Evolutionary conservation across 345 rosid species (phyloP).

Genomic region (Isatis tinctoria): DNA sequence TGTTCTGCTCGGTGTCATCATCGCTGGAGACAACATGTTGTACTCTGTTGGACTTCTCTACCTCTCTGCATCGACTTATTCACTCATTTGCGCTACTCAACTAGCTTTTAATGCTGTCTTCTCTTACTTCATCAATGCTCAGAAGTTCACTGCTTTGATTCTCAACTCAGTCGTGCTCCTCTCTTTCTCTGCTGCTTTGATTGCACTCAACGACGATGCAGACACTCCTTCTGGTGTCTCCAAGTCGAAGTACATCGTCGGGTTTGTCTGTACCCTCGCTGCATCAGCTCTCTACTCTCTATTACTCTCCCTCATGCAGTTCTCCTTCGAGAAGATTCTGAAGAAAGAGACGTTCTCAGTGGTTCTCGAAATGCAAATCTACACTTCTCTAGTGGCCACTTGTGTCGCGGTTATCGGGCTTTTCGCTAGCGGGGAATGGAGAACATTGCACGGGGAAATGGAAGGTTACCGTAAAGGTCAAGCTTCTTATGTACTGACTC

Average conservation of each 20-base stretch:
- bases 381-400: constrained; percentile 42
- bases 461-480: constrained; percentile 34
- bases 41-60: constrained; percentile 76
- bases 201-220: constrained; percentile 63
- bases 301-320: constrained; percentile 76
- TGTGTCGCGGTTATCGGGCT: constrained; percentile 31
- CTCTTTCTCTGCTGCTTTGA: constrained; percentile 69
- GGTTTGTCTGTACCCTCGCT: constrained; percentile 58
- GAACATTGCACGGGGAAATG: constrained; percentile 33
- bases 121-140: constrained; percentile 77
- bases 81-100: constrained; percentile 89
- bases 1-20: constrained; percentile 53
- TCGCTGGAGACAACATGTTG: constrained; percentile 73
- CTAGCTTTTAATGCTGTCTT: constrained; percentile 80
- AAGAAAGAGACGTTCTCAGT: constrained; percentile 31
- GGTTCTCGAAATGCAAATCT: constrained; percentile 50
- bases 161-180: constrained; percentile 70
- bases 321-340: constrained; percentile 61
- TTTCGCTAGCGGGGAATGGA: constrained; percentile 46
- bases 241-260: constrained; percentile 36
- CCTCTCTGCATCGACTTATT: constrained; percentile 80
- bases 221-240: constrained; percentile 48
- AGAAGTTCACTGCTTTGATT: constrained; percentile 74
- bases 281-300: constrained; percentile 85
- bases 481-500: constrained; percentile 31